Evolutionary conservation across 768 basidiomycete species (phyloP).

Genomic region (Cantharellus cinnabarinus): DNA sequence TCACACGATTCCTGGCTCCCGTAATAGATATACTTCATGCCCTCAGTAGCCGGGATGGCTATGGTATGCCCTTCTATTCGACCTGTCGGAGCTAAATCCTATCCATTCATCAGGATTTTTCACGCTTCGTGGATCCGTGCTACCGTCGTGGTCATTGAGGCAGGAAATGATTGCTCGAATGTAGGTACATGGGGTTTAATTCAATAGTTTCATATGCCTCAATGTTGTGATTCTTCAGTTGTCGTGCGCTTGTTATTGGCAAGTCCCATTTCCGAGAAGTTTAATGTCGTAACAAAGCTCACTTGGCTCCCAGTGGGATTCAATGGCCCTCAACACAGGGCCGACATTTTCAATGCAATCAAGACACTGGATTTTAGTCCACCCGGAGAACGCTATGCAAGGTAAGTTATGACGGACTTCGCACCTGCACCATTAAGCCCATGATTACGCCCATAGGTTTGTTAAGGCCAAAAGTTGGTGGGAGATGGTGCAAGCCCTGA

Average conservation of each 20-base stretch:
- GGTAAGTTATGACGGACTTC: not conserved
- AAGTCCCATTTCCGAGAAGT: not conserved
- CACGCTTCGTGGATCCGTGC: no score
- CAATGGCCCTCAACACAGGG: not conserved
- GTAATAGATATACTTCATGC: no score
- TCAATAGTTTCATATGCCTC: not conserved
- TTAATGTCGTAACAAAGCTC: not conserved
- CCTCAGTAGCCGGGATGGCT: no score
- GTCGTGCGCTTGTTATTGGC: not conserved
- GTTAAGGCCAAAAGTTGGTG: not conserved
- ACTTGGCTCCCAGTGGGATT: not conserved
- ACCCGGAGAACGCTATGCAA: not conserved
- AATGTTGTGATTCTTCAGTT: not conserved
- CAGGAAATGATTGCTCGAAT: no score
- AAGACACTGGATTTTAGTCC: not conserved
- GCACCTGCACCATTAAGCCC: not conserved
- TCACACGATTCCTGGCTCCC: no score
- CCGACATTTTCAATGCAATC: not conserved
- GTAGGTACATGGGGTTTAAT: not conserved
- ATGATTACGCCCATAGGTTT: not conserved
- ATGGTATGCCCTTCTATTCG: no score
- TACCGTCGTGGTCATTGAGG: no score
- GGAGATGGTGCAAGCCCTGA: not conserved
- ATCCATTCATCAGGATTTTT: no score
- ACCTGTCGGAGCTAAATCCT: no score